These are phyloP conservation scores for Eimeria tenella DNA, from an alignment of 169 alveolate species.

Conservation along the genomic window DNA sequence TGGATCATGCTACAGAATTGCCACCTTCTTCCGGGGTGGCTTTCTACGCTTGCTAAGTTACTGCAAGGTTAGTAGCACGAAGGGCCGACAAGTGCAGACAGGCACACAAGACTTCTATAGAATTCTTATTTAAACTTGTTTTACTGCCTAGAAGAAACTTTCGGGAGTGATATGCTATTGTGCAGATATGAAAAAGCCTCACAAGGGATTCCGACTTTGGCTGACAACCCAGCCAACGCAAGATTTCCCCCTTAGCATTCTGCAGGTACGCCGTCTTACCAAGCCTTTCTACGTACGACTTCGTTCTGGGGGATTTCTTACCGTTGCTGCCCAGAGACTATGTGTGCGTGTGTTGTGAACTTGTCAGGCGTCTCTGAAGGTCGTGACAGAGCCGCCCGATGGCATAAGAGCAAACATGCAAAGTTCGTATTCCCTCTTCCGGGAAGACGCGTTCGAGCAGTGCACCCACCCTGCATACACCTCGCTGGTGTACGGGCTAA, in stretches of 20 bases:
- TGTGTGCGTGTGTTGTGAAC: neutral
- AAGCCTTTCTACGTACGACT: too few species aligned
- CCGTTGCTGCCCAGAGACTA: too few species aligned
- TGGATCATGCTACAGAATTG: conserved; percentile 97
- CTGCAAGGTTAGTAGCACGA: conserved; percentile 84
- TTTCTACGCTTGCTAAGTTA: conserved; percentile 92
- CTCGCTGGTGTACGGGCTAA: conserved; percentile 92
- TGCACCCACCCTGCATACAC: conserved; percentile 92
- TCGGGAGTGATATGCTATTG: neutral
- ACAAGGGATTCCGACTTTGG: conserved; percentile 96
- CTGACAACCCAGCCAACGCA: conserved; percentile 96
- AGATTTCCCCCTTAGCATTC: conserved; percentile 95
- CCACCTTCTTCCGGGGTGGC: conserved; percentile 94
- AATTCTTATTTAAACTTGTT: neutral
- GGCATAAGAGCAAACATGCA: conserved; percentile 95
- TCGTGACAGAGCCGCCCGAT: conserved; percentile 97
- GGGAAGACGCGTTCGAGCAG: conserved; percentile 90
- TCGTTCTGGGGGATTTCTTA: too few species aligned
- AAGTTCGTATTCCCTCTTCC: conserved; percentile 89
- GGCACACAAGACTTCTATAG: neutral
- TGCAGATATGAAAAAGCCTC: conserved; percentile 90
- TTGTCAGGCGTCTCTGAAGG: conserved; percentile 92
- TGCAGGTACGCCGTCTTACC: conserved; percentile 75
- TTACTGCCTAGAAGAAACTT: conserved; percentile 39
- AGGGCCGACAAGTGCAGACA: neutral